Percentiles rank a stretch among this genome's conserved stretches.
Evolutionary conservation across 208 protist species (phyloP).

Genomic region (Leishmania gerbilli): DNA sequence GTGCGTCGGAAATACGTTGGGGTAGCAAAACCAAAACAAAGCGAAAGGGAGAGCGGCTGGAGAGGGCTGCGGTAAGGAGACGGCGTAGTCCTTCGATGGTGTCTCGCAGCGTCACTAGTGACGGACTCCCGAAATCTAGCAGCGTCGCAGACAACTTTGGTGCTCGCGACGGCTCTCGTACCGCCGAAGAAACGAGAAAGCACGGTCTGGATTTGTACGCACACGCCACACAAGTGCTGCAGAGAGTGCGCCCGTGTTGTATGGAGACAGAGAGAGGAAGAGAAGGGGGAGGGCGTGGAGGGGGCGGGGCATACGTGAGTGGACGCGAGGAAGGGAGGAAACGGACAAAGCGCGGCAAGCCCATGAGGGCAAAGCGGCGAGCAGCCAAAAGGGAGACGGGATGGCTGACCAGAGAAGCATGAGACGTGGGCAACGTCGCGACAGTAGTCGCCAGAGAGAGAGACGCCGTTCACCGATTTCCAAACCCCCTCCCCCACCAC

Average conservation of each 20-base stretch:
- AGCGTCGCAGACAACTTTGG: background rate
- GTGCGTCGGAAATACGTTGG: background rate
- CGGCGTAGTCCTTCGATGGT: background rate
- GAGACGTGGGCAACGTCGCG: background rate
- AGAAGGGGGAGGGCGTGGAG: background rate
- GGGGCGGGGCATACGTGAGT: background rate
- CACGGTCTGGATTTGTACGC: background rate
- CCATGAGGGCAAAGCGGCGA: background rate
- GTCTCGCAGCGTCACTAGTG: background rate
- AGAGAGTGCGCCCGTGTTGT: background rate
- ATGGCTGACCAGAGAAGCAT: background rate
- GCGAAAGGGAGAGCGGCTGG: background rate
- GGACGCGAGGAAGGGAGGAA: background rate
- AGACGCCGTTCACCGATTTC: background rate
- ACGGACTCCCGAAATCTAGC: background rate
- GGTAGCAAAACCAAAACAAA: background rate
- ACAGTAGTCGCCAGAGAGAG: background rate
- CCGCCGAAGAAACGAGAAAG: conserved; percentile 18
- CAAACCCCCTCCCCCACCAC: background rate
- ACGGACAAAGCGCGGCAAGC: background rate
- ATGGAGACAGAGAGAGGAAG: background rate
- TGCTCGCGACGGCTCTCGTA: background rate
- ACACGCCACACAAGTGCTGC: background rate
- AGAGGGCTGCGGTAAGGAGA: background rate
- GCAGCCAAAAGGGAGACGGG: background rate